These are phyloP conservation scores for Eucalyptus melliodora DNA, from an alignment of 345 rosid genomes.

Conservation along the genomic window DNA sequence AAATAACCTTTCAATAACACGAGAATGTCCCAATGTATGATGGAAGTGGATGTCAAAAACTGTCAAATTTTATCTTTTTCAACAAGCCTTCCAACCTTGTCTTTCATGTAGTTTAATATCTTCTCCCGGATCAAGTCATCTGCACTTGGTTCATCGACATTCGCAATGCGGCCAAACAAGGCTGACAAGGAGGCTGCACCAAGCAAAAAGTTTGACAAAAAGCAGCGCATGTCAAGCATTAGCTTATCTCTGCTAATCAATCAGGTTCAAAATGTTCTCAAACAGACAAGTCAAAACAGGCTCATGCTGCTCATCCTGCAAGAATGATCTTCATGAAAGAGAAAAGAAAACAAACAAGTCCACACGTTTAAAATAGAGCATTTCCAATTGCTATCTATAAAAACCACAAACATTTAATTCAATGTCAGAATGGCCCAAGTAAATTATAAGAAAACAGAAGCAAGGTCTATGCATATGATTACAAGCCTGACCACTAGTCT, in stretches of 20 bases:
- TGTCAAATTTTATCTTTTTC: not conserved
- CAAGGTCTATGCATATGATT: not conserved
- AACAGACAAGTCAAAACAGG: not conserved
- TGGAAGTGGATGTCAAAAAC: not conserved
- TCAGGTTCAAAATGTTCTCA: not conserved
- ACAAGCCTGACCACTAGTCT: not conserved
- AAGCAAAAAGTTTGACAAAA: not conserved
- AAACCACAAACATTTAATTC: not conserved
- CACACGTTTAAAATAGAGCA: not conserved
- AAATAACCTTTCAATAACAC: not conserved
- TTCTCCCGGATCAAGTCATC: constrained; percentile 79
- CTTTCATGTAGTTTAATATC: constrained; percentile 73
- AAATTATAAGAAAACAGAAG: not conserved
- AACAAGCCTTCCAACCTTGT: constrained; percentile 41
- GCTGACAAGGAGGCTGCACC: constrained; percentile 75
- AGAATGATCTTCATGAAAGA: not conserved
- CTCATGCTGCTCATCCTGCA: not conserved
- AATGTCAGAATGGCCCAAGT: not conserved
- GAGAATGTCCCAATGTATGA: not conserved
- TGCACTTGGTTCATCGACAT: constrained; percentile 56
- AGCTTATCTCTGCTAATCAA: not conserved
- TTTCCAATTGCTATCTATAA: not conserved
- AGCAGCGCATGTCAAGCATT: not conserved
- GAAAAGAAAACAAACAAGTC: not conserved
- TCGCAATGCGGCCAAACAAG: constrained; percentile 72